A percentile compares a stretch with the other conserved stretches of the same genome.
Conservation (phyloP, 257 asterid species). For the Pogostemon cablin region DNA sequence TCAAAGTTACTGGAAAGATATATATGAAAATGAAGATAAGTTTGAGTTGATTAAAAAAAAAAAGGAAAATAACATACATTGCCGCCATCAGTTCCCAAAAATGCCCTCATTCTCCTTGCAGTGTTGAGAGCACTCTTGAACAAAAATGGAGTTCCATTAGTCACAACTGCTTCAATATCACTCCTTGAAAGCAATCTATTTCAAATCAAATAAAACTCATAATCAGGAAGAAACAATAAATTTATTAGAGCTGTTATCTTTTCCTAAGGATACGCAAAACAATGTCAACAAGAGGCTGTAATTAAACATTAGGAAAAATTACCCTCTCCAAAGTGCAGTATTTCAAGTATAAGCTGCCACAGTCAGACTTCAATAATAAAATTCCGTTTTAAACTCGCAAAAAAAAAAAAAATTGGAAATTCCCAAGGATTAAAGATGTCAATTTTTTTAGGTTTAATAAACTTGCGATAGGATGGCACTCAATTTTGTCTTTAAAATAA, state of each 20-base stretch:
- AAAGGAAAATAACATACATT: conserved; percentile 45
- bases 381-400: conserved; percentile 15
- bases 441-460: neutral
- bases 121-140: conserved; percentile 81
- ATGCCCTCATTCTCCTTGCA: conserved; percentile 73
- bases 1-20: conserved; percentile 10
- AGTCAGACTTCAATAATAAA: neutral
- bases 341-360: conserved; percentile 18
- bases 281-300: neutral
- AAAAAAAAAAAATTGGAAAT: neutral
- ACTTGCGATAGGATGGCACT: neutral
- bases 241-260: conserved; percentile 4
- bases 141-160: conserved; percentile 88
- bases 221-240: conserved; percentile 16
- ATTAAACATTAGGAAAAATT: conserved; percentile 8
- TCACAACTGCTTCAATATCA: conserved; percentile 71
- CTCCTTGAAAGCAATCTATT: conserved; percentile 73
- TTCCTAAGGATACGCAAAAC: conserved; percentile 8
- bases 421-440: neutral
- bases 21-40: conserved; percentile 16
- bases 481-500: neutral
- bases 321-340: neutral
- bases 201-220: conserved; percentile 14
- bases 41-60: neutral
- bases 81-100: conserved; percentile 63